These are phyloP conservation scores for Monosporascus cannonballus DNA, from an alignment of 2,329 filamentous ascomycete genomes.

Conservation along the genomic window DNA sequence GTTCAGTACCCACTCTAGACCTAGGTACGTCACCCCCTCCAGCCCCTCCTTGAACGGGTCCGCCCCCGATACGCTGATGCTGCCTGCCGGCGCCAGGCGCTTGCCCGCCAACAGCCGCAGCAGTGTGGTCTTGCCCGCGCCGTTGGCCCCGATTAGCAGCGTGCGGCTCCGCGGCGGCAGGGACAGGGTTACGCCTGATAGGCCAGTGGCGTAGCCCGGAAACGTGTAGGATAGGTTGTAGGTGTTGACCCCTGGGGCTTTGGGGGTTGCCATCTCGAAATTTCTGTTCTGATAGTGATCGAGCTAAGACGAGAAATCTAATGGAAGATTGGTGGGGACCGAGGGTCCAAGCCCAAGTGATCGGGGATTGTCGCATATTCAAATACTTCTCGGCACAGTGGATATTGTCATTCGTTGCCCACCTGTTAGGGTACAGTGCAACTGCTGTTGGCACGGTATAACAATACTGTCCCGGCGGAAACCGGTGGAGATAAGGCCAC, in stretches of 20 bases:
- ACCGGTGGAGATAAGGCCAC: neutral
- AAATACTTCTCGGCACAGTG: neutral
- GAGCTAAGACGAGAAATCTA: neutral
- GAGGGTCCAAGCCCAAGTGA: too few species aligned
- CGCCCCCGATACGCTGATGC: constrained; percentile 71
- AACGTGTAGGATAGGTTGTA: constrained; percentile 81
- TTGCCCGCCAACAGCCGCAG: constrained; percentile 92
- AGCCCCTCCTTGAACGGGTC: constrained; percentile 89
- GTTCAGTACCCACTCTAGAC: constrained; percentile 96
- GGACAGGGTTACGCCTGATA: constrained; percentile 65
- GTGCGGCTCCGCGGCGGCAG: constrained; percentile 82
- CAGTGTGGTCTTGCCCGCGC: constrained; percentile 94
- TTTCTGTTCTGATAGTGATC: neutral
- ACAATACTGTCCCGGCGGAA: neutral
- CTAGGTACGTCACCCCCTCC: constrained; percentile 94
- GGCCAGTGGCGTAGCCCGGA: constrained; percentile 74
- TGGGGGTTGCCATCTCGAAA: constrained; percentile 22
- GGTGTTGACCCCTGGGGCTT: constrained; percentile 61
- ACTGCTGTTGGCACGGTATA: neutral
- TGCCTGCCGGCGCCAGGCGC: constrained; percentile 72
- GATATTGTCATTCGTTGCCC: neutral
- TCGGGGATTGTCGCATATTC: neutral
- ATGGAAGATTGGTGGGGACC: neutral
- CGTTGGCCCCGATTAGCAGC: constrained; percentile 91
- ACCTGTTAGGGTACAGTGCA: neutral